Percentiles rank a stretch among this genome's conserved stretches.
Conservation (phyloP, 495 filamentous ascomycete genomes). For the Annulohypoxylon stygium region DNA sequence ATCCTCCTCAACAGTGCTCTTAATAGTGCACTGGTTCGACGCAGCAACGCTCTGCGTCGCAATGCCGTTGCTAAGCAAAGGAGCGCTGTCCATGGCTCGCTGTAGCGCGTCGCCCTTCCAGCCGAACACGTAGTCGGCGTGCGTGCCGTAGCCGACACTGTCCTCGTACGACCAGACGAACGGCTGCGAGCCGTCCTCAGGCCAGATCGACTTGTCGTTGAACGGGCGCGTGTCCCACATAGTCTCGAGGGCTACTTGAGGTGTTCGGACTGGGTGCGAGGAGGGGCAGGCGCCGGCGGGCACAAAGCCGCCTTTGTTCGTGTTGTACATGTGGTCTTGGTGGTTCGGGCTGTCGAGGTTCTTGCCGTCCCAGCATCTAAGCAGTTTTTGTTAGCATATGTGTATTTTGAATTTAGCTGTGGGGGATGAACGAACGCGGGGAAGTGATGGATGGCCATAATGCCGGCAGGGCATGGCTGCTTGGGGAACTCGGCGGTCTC, state of each 20-base stretch:
- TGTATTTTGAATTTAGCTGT: neutral
- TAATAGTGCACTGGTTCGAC: constrained; percentile 56
- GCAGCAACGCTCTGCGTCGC: constrained; percentile 51
- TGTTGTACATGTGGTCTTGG: constrained; percentile 58
- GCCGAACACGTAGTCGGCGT: constrained; percentile 61
- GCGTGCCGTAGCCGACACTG: constrained; percentile 55
- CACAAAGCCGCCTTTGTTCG: constrained; percentile 47
- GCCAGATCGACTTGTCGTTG: constrained; percentile 56
- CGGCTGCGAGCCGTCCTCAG: constrained; percentile 52
- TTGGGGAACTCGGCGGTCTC: constrained; percentile 49
- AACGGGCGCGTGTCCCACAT: constrained; percentile 57
- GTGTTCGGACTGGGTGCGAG: constrained; percentile 55
- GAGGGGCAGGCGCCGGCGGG: constrained; percentile 54
- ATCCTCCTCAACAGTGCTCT: constrained; percentile 54
- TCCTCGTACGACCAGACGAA: constrained; percentile 53
- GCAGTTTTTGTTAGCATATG: constrained; percentile 23
- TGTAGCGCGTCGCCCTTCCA: constrained; percentile 60
- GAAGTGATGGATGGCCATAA: constrained; percentile 56
- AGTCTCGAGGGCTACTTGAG: constrained; percentile 58
- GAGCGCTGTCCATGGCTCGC: constrained; percentile 53
- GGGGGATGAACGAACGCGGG: constrained; percentile 52
- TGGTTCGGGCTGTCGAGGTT: constrained; percentile 64
- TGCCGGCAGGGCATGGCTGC: constrained; percentile 52
- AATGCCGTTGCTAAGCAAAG: constrained; percentile 52
- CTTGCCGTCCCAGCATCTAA: constrained; percentile 61